Evolutionary conservation across 108 stramenopile species (phyloP), one percentile per base, ranked within the genome.

Genomic region (Aurantiochytrium sp.): DNA sequence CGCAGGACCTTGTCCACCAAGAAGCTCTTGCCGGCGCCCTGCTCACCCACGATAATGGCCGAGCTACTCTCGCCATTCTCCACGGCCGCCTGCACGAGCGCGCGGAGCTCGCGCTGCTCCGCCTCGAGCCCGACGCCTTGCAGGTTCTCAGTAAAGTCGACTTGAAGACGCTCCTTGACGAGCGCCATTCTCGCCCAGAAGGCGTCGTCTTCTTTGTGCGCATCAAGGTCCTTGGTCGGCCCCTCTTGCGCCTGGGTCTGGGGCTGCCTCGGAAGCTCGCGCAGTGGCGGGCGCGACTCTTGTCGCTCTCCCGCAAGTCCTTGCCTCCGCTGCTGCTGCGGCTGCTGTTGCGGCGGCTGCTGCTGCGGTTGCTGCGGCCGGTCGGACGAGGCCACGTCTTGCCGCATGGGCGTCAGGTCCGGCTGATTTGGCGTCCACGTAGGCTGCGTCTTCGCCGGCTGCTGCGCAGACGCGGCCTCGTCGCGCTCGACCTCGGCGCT

Each of bases 1-100:
- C 24, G 39, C 73, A 81, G 73, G 39, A 81, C 73, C 12, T 81
- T 41, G 45, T 81, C 39, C n/a, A 81, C 73, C 73, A 81, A 48
- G 24, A 81, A 48, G 30, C 21, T 22, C 32, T 81, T 81, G 6
- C 73, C 73, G 15, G 73, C 39, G 39, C 73, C 73, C 32, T 48
- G 39, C 39, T 81, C 27, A 27, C 73, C 73, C 42, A 81, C 30
- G 2, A 81, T 81, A 27, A 81, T 24, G 27, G 45, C 42, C 12
- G 73, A 41, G 45, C 45, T 81, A 48, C 73, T 81, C 39, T 81
- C 73, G 39, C 42, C 45, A 48, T 81, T 81, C 45, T 81, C 73
- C 12, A 81, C 73, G 19, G 73, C 73, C 21, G 73, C 73, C 39
- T 81, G 73, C 6, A 81, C 42, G 12, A 81, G 45, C 24, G 42